A percentile compares a stretch with the other conserved stretches of the same genome.
Conservation (phyloP, 768 basidiomycete genomes). For the Leccinum incarnatum region DNA sequence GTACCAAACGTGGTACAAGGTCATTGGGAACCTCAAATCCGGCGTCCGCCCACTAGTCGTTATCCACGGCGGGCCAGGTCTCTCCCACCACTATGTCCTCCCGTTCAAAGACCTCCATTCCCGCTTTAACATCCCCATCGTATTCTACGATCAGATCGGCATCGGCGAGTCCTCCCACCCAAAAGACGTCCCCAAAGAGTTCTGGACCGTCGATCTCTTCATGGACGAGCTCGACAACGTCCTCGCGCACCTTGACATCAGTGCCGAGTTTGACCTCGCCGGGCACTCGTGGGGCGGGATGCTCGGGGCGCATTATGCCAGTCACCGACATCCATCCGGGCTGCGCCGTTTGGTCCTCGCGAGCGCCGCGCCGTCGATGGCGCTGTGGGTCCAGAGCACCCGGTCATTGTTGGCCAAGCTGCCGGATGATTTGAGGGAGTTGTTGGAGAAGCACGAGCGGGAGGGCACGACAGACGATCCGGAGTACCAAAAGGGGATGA, state of each 20-base stretch:
- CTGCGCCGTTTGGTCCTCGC: constrained; percentile 36
- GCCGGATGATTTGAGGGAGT: constrained; percentile 26
- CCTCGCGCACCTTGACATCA: constrained; percentile 40
- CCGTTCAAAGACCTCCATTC: constrained; percentile 35
- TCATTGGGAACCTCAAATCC: constrained; percentile 40
- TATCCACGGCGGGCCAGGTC: constrained; percentile 47
- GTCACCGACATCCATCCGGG: constrained; percentile 37
- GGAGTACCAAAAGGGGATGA: constrained; percentile 35
- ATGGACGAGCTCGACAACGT: constrained; percentile 53
- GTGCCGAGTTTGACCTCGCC: constrained; percentile 40
- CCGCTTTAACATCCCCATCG: constrained; percentile 35
- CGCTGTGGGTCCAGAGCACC: constrained; percentile 28
- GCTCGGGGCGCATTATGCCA: constrained; percentile 42
- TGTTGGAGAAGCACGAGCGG: constrained; percentile 32
- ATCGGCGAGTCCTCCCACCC: constrained; percentile 45
- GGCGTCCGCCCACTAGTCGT: constrained; percentile 36
- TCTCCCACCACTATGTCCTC: constrained; percentile 40
- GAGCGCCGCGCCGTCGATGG: constrained; percentile 34
- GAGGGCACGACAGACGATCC: constrained; percentile 30
- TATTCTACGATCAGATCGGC: constrained; percentile 55
- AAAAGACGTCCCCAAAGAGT: constrained; percentile 23
- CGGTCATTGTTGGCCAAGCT: constrained; percentile 26
- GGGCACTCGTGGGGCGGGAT: constrained; percentile 65
- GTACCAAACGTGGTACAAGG: constrained; percentile 44
- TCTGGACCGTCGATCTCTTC: constrained; percentile 51